Conservation (phyloP, 257 asterid species). For the Ajuga chamaepitys region DNA sequence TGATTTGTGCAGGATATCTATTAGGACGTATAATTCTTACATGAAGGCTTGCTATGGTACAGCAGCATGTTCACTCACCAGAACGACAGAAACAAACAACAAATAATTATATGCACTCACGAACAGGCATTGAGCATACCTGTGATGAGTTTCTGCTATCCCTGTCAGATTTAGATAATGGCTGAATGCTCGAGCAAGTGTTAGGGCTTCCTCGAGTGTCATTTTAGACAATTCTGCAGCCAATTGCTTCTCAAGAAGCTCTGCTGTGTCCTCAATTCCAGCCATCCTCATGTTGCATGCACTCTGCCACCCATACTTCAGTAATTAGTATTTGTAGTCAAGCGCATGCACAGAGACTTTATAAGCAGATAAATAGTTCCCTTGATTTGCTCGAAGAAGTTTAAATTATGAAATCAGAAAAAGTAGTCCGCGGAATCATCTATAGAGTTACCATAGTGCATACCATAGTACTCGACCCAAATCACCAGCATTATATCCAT, state of each 20-base stretch:
- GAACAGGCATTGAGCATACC: conserved; percentile 28
- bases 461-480: neutral
- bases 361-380: neutral
- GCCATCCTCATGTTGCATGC: conserved; percentile 89
- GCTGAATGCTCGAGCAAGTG: conserved; percentile 86
- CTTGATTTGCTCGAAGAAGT: neutral
- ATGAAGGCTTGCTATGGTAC: too few species aligned
- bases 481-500: neutral
- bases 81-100: neutral
- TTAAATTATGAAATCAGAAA: neutral
- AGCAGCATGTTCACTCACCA: neutral
- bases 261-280: conserved; percentile 87
- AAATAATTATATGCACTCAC: neutral
- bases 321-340: conserved; percentile 15
- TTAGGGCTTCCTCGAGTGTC: conserved; percentile 87
- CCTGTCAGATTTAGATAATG: conserved; percentile 89
- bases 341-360: neutral
- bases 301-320: conserved; percentile 41
- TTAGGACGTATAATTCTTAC: too few species aligned
- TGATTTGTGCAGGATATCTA: too few species aligned
- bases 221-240: conserved; percentile 68
- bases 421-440: neutral
- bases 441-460: neutral
- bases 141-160: conserved; percentile 93
- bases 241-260: conserved; percentile 84